phyloP scores from a whole-genome alignment of 441 rosid genomes.

The Isatis lusitanica region DNA sequence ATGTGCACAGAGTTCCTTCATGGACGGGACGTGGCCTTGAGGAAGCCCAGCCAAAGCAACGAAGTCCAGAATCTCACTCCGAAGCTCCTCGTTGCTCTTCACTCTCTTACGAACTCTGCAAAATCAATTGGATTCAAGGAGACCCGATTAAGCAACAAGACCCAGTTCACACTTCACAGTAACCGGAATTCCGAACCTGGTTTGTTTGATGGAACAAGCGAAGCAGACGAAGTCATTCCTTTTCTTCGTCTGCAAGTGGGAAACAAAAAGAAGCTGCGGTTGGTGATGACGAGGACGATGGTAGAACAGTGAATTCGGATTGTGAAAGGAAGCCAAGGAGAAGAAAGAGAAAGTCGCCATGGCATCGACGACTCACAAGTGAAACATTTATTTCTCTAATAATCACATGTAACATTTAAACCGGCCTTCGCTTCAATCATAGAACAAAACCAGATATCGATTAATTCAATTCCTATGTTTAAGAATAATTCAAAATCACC shows the following conservation, averaged over 20 bases:
- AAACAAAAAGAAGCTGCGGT: conserved; percentile 2
- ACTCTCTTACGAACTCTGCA: conserved; percentile 61
- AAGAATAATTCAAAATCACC: too few species aligned
- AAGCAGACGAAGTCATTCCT: conserved; percentile 41
- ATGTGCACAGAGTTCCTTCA: conserved; percentile 68
- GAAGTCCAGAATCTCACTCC: conserved; percentile 65
- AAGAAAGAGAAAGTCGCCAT: conserved; percentile 47
- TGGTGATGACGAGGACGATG: conserved; percentile 23
- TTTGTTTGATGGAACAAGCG: conserved; percentile 42
- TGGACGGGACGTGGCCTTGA: conserved; percentile 65
- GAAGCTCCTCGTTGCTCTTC: conserved; percentile 76
- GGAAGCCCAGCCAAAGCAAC: conserved; percentile 64
- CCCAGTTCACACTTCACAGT: neutral
- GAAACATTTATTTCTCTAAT: neutral
- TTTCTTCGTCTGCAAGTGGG: conserved; percentile 25
- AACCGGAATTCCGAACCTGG: conserved; percentile 43
- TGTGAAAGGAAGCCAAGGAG: conserved; percentile 23
- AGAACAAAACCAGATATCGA: neutral
- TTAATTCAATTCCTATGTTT: neutral
- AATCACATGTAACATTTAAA: neutral
- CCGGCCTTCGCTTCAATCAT: neutral
- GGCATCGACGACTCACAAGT: neutral
- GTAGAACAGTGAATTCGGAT: conserved; percentile 28
- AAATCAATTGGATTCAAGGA: neutral
- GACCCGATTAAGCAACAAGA: neutral